Base-by-base conservation (phyloP, 2,329 filamentous ascomycete genomes). In the Pseudocercospora fijiensis region DNA sequence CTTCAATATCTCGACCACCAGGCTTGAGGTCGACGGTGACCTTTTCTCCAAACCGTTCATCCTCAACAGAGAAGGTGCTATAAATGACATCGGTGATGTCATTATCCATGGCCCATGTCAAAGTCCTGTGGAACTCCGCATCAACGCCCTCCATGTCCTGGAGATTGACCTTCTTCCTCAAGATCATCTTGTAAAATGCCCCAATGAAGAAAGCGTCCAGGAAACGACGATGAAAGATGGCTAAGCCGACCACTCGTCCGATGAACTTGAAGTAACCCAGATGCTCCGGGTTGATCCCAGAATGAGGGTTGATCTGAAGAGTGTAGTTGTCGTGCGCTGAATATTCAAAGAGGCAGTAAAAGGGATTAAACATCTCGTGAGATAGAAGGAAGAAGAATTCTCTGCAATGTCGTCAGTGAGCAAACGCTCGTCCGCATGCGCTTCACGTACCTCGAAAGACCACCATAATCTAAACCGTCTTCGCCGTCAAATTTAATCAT, bases 401-500 rank as follows among this genome's bases (percentile, higher is more conserved):
- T 85, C 93, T 87, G 72, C 68, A 16, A 55, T 45, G 8, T 47
- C 56, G 69, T 79, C 66, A 78, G 76, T 57, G 60, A 61, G 33
- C 30, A 20, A 5, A 16, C 13, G n/a, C 7, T 55, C 16, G 22
- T 2, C 28, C 7, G 3, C 20, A n/a, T 11, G 18, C 37, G 47
- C 22, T 52, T 22, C 45, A 70, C 81, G 73, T 80, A 86, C 85
- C 86, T 86, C 37, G 95, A 99, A 61, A 99, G 85, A 84, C 95
- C 95, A 78, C 95, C 95, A 75, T 99, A 99, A 79, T 99, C 95
- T 65, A 99, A 82, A 79, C 95, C 95, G 74, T 99, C 95, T 81
- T 99, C 95, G 56, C 95, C 95, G 71, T 99, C 95, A 72, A 99
- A 99, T 81, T 99, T 99, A 80, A 99, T 96, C 95, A 99, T 99